Conservation (phyloP, 2,329 filamentous ascomycete genomes). For the Colletotrichum euphorbiae region DNA sequence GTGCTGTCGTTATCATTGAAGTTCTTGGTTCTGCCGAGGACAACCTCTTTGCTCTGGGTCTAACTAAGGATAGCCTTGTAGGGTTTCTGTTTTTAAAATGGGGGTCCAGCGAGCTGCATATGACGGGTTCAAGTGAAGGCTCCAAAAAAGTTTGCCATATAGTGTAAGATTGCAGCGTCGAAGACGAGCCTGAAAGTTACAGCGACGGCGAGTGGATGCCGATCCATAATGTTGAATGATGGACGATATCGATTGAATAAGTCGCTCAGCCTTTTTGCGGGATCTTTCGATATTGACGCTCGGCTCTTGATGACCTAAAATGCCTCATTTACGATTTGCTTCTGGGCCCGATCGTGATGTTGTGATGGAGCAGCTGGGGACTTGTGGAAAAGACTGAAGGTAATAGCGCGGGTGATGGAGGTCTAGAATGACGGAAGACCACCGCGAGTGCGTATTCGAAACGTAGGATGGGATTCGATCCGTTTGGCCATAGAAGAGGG, state of each 20-base stretch:
- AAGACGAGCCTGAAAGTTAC: constrained; percentile 29
- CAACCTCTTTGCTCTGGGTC: not conserved
- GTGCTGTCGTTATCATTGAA: not conserved
- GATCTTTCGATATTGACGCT: constrained; percentile 1
- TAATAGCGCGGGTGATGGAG: constrained; percentile 12
- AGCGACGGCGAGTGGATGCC: constrained; percentile 19
- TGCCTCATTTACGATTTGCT: constrained; percentile 24
- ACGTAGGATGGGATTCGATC: constrained; percentile 16
- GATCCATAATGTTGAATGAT: constrained; percentile 35
- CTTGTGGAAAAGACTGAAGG: constrained; percentile 7
- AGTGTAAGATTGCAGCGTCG: constrained; percentile 21
- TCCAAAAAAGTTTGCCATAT: constrained; percentile 25
- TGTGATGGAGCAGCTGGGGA: constrained; percentile 19
- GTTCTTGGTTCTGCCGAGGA: not conserved
- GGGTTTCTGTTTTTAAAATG: constrained; percentile 19
- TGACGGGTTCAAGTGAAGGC: constrained; percentile 18
- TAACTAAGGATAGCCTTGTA: constrained; percentile 19
- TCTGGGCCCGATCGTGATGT: constrained; percentile 6
- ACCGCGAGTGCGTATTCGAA: constrained; percentile 5
- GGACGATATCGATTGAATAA: constrained; percentile 4
- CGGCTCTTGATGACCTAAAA: not conserved
- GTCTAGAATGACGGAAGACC: constrained; percentile 27
- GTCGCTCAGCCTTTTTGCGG: constrained; percentile 4
- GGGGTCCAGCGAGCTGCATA: constrained; percentile 19
- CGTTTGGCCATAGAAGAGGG: constrained; percentile 12